phyloP scores from a whole-genome alignment of 306 rosid species.

The Acacia acuminata region DNA sequence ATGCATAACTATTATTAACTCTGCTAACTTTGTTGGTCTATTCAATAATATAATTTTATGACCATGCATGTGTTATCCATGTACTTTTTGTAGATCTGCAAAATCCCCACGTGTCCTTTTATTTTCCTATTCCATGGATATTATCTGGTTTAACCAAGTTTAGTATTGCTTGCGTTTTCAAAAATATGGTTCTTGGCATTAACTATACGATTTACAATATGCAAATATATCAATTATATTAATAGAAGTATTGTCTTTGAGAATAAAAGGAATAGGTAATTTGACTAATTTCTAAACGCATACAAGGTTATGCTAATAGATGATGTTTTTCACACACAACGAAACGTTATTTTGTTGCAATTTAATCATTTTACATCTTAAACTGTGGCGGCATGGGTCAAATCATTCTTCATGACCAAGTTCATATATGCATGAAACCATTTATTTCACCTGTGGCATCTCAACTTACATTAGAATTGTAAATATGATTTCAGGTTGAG shows the following conservation, averaged over 20 bases:
- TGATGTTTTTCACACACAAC: not conserved
- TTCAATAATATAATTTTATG: not conserved
- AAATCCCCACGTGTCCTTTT: not conserved
- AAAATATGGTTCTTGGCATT: not conserved
- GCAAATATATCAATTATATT: not conserved
- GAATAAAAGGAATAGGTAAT: not conserved
- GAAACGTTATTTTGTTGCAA: not conserved
- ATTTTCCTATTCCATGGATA: not conserved
- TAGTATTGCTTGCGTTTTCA: not conserved
- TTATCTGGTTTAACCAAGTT: not conserved
- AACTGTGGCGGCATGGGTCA: not conserved
- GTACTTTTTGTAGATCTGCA: not conserved
- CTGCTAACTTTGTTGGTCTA: not conserved
- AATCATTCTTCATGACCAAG: not conserved
- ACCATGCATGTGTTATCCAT: not conserved
- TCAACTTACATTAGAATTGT: conserved; percentile 15
- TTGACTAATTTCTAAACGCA: not conserved
- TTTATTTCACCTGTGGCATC: not conserved
- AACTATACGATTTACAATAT: not conserved
- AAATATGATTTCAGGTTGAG: conserved; percentile 43
- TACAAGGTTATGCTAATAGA: not conserved
- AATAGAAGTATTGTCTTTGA: not conserved
- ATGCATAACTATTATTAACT: not conserved
- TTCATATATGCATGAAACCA: not conserved
- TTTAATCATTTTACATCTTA: not conserved